These are phyloP conservation scores for Saturnispora halmiae DNA, from an alignment of 805 yeast genomes.

Conservation along the genomic window DNA sequence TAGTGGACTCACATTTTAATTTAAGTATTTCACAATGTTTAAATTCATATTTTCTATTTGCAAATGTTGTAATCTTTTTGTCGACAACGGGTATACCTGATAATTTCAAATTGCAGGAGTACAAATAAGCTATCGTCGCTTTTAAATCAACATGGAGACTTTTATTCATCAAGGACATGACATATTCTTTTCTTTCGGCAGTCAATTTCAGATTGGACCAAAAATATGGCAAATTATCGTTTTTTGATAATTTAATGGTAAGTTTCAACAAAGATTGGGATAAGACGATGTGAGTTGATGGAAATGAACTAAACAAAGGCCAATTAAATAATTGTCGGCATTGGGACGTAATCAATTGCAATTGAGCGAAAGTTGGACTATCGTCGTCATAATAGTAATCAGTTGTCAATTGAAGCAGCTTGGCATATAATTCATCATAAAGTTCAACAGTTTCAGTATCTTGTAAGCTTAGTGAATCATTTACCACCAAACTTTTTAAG, in stretches of 20 bases:
- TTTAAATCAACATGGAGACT: slow-evolving; percentile 8
- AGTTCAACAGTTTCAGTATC: slow-evolving; percentile 9
- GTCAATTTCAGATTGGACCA: slow-evolving; percentile 19
- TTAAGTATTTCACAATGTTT: neutral
- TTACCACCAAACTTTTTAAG: slow-evolving; percentile 24
- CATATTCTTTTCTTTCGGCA: slow-evolving; percentile 6
- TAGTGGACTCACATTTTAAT: neutral
- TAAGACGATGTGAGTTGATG: slow-evolving; percentile 21
- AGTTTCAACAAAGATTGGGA: slow-evolving; percentile 24
- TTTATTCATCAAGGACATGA: neutral
- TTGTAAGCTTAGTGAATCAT: slow-evolving; percentile 18
- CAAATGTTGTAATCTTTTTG: neutral
- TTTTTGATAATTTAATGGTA: slow-evolving; percentile 13
- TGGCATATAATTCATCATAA: slow-evolving; percentile 24
- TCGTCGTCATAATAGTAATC: slow-evolving; percentile 17
- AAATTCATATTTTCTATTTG: slow-evolving; percentile 4
- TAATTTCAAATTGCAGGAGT: neutral
- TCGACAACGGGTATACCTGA: neutral
- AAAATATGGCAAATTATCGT: slow-evolving; percentile 16
- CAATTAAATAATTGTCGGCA: slow-evolving; percentile 25
- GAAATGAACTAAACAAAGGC: slow-evolving; percentile 21
- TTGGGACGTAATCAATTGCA: slow-evolving; percentile 16
- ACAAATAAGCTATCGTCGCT: slow-evolving; percentile 3
- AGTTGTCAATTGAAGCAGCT: slow-evolving; percentile 19
- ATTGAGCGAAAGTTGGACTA: slow-evolving; percentile 13